These are phyloP conservation scores for Botrytis medusae DNA, from an alignment of 2,329 filamentous ascomycete species.

Conservation along the genomic window DNA sequence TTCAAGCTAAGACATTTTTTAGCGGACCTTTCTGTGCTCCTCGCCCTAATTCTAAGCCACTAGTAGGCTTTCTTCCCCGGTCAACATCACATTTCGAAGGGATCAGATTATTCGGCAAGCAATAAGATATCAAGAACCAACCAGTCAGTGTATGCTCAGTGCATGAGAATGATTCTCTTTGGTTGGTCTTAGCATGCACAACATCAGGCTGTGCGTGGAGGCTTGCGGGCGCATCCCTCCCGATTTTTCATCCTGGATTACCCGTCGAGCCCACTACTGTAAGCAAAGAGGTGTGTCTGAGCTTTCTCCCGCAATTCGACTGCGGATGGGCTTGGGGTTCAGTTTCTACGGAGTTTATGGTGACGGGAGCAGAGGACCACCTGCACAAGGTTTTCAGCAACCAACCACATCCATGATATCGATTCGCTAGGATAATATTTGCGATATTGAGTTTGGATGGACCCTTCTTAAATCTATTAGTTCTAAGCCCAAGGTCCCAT, in stretches of 20 bases:
- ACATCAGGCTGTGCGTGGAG: constrained; percentile 22
- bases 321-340: background rate
- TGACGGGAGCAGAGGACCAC: background rate
- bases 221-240: constrained; percentile 7
- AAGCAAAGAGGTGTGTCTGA: constrained; percentile 12
- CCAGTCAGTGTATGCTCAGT: constrained; percentile 2
- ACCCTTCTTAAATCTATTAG: background rate
- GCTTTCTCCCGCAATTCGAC: constrained; percentile 12
- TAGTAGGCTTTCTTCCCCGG: background rate
- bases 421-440: background rate
- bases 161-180: background rate
- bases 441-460: background rate
- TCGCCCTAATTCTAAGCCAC: background rate
- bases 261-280: constrained; percentile 13
- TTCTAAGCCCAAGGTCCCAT: background rate
- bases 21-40: background rate
- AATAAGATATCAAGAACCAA: background rate
- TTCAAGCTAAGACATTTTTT: constrained; percentile 18
- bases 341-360: background rate
- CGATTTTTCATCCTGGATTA: background rate
- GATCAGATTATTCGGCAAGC: constrained; percentile 1
- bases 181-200: constrained; percentile 13
- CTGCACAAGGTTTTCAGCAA: constrained; percentile 23
- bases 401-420: constrained; percentile 5
- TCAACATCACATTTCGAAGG: background rate